These are phyloP conservation scores for Solanum arcanum DNA, from an alignment of 257 asterid genomes.

Conservation along the genomic window DNA sequence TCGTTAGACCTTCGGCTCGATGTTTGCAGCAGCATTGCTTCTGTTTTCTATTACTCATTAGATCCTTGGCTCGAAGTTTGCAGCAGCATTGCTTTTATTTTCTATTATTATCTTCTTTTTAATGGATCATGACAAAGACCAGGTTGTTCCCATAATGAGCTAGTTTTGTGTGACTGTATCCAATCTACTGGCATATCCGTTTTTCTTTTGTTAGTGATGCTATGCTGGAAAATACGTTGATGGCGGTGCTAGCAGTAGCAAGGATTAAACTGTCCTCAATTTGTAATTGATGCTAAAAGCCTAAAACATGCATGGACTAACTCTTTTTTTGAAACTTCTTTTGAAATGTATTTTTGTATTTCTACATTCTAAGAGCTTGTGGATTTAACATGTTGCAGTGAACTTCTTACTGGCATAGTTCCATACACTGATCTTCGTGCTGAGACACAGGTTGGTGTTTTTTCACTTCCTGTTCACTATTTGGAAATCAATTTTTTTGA, in stretches of 20 bases:
- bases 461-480: not conserved
- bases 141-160: not conserved
- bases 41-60: not conserved
- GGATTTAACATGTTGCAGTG: conserved; percentile 38
- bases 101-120: not conserved
- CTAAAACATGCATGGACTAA: not conserved
- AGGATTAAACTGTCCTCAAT: not conserved
- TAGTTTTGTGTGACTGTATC: not conserved
- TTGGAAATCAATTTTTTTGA: too few species aligned
- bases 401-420: conserved; percentile 86
- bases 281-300: not conserved
- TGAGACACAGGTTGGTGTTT: conserved; percentile 66
- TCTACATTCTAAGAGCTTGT: not conserved
- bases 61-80: not conserved
- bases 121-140: not conserved
- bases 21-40: not conserved
- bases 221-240: not conserved
- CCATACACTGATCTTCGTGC: conserved; percentile 98
- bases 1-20: not conserved
- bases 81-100: not conserved
- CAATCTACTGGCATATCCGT: not conserved
- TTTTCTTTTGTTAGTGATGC: not conserved
- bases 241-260: not conserved
- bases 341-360: not conserved
- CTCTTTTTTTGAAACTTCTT: not conserved